Evolutionary conservation across 2,329 filamentous ascomycete genomes (phyloP).

Genomic region (Juglanconis oblonga): DNA sequence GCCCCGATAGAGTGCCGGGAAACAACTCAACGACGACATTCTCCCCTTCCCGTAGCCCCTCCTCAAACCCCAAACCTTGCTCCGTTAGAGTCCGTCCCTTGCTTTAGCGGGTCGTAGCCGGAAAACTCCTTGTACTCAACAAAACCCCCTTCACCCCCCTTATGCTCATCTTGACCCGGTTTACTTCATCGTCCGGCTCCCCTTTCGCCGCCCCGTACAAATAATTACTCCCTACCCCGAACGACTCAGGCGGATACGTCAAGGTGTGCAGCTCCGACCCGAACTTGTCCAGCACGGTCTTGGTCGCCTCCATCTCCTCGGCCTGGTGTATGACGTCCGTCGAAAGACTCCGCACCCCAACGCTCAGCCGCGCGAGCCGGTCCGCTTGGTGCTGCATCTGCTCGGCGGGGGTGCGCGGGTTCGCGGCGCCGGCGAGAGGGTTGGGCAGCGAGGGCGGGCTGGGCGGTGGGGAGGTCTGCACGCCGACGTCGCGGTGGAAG

Average conservation of each 20-base stretch:
- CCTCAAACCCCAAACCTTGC: background rate
- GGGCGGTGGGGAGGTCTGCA: slow-evolving; percentile 64
- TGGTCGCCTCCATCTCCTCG: slow-evolving; percentile 48
- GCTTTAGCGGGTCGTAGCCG: slow-evolving; percentile 36
- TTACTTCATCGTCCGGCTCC: slow-evolving; percentile 68
- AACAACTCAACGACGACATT: background rate
- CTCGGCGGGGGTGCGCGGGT: slow-evolving; percentile 26
- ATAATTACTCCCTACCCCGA: slow-evolving; percentile 37
- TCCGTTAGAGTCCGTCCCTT: background rate
- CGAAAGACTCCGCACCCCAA: slow-evolving; percentile 40
- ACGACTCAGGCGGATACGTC: slow-evolving; percentile 40
- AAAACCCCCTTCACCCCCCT: slow-evolving; percentile 76
- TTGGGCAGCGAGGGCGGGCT: slow-evolving; percentile 32
- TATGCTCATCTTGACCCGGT: slow-evolving; percentile 71
- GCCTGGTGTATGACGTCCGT: slow-evolving; percentile 42
- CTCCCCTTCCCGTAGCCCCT: background rate
- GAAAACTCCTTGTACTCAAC: slow-evolving; percentile 72
- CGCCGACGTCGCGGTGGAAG: slow-evolving; percentile 77
- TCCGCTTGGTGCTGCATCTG: slow-evolving; percentile 35
- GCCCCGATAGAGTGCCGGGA: no score
- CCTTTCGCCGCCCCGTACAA: slow-evolving; percentile 42
- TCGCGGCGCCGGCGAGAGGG: slow-evolving; percentile 6
- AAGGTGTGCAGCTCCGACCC: slow-evolving; percentile 64
- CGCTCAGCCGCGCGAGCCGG: slow-evolving; percentile 40
- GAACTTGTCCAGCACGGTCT: slow-evolving; percentile 54